Percentiles rank a stretch among this genome's conserved stretches.
Conservation (phyloP, 2,329 filamentous ascomycete genomes). For the Penicillium sp. region DNA sequence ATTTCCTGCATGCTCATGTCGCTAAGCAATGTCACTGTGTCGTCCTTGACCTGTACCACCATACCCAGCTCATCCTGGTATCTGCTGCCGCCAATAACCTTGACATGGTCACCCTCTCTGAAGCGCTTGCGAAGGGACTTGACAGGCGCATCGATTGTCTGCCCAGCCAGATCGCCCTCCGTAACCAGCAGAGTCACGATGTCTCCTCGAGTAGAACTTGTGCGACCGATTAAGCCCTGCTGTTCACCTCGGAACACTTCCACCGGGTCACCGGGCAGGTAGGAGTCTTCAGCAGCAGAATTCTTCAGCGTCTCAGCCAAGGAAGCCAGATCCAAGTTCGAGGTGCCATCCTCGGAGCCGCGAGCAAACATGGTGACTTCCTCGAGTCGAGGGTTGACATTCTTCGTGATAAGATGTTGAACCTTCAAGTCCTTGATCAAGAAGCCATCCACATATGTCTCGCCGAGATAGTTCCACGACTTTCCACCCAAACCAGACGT, state of each 20-base stretch:
- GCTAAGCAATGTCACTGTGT: constrained; percentile 83
- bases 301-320: constrained; percentile 83
- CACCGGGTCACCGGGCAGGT: constrained; percentile 87
- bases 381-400: constrained; percentile 86
- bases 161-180: constrained; percentile 70
- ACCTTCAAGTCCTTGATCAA: constrained; percentile 89
- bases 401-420: constrained; percentile 71
- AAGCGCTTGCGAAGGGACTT: constrained; percentile 90
- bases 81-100: constrained; percentile 91
- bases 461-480: constrained; percentile 73
- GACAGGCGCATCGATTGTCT: constrained; percentile 83
- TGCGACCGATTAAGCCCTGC: constrained; percentile 77
- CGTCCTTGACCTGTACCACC: constrained; percentile 86
- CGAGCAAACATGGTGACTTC: constrained; percentile 92
- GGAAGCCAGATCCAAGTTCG: constrained; percentile 84
- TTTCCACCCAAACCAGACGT: constrained; percentile 52
- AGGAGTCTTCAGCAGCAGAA: constrained; percentile 69
- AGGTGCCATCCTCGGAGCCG: constrained; percentile 82
- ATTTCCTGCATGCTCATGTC: constrained; percentile 90
- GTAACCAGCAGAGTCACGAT: constrained; percentile 82
- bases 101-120: constrained; percentile 89
- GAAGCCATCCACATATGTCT: constrained; percentile 87
- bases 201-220: constrained; percentile 75
- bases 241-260: constrained; percentile 95
- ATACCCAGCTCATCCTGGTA: constrained; percentile 94